Evolutionary conservation across 2,329 filamentous ascomycete genomes (phyloP).

Genomic region (Plectosphaerella sp.): DNA sequence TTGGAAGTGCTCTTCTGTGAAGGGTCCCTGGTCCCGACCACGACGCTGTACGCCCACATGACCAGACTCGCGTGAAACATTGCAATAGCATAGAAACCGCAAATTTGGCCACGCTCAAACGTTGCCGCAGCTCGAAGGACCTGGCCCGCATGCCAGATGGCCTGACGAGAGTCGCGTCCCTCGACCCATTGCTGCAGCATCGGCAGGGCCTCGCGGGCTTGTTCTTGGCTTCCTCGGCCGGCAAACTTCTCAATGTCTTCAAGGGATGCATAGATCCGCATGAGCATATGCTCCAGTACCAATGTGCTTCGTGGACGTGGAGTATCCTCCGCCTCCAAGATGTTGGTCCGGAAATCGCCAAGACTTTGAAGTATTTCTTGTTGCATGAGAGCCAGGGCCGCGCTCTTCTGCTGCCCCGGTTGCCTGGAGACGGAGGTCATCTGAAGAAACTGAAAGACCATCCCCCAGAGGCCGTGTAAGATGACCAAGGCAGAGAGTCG

Average conservation of each 20-base stretch:
- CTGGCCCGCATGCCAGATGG: constrained; percentile 21
- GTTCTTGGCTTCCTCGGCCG: constrained; percentile 33
- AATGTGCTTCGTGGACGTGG: constrained; percentile 18
- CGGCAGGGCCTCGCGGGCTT: constrained; percentile 26
- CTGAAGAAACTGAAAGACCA: too few relatives aligned
- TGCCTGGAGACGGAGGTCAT: too few relatives aligned
- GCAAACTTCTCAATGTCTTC: constrained; percentile 37
- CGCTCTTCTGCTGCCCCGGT: too few relatives aligned
- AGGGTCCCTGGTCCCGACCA: neutral
- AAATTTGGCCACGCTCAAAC: too few relatives aligned
- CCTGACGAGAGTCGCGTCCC: constrained; percentile 25
- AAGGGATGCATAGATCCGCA: constrained; percentile 33
- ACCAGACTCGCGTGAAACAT: constrained; percentile 21
- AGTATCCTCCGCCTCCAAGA: neutral
- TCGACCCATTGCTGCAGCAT: constrained; percentile 29
- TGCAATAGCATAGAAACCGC: constrained; percentile 15
- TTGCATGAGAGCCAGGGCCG: neutral
- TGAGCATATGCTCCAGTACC: constrained; percentile 22
- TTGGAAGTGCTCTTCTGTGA: too few relatives aligned
- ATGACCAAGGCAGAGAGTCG: too few relatives aligned
- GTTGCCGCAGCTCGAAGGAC: constrained; percentile 13
- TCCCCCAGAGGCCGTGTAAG: too few relatives aligned
- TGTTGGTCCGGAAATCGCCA: constrained; percentile 9
- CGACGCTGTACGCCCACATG: constrained; percentile 17
- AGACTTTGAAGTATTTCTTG: constrained; percentile 21